A percentile compares a stretch with the other conserved stretches of the same genome.
Evolutionary conservation across 108 stramenopile species (phyloP).

Genomic region (Cyclostephanos tholiformis): DNA sequence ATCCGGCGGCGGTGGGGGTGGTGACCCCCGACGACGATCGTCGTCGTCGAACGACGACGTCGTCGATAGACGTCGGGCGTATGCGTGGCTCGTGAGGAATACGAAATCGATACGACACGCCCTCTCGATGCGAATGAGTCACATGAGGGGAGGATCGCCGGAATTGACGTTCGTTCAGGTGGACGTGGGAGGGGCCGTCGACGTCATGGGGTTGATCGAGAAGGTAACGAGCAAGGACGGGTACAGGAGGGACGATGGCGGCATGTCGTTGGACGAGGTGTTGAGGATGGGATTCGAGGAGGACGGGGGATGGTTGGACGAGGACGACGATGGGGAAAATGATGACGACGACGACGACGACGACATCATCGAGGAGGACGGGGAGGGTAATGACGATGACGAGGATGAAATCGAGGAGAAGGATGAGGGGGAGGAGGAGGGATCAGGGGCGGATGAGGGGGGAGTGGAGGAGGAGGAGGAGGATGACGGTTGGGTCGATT

Average conservation of each 20-base stretch:
- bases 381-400: slow-evolving; percentile 25
- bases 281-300: slow-evolving; percentile 61
- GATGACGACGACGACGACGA: background rate
- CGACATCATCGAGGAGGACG: slow-evolving; percentile 65
- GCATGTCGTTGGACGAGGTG: background rate
- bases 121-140: slow-evolving; percentile 76
- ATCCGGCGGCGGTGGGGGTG: background rate
- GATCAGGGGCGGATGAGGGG: background rate
- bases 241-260: slow-evolving; percentile 67
- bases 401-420: no score
- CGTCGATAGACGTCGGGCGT: slow-evolving; percentile 78
- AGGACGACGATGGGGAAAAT: slow-evolving; percentile 27
- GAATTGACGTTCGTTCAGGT: slow-evolving; percentile 84
- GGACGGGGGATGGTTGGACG: slow-evolving; percentile 52
- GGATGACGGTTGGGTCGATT: slow-evolving; percentile 24
- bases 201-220: slow-evolving; percentile 90
- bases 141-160: slow-evolving; percentile 79
- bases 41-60: no score
- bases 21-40: no score
- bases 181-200: slow-evolving; percentile 88
- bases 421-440: slow-evolving; percentile 15
- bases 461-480: slow-evolving; percentile 19
- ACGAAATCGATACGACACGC: slow-evolving; percentile 76
- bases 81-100: slow-evolving; percentile 82
- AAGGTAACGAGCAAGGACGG: slow-evolving; percentile 59